A percentile compares a stretch with the other conserved stretches of the same genome.
These are phyloP conservation scores for Spergularia bocconei DNA, from an alignment of 148 eudicot species.

Conservation along the genomic window DNA sequence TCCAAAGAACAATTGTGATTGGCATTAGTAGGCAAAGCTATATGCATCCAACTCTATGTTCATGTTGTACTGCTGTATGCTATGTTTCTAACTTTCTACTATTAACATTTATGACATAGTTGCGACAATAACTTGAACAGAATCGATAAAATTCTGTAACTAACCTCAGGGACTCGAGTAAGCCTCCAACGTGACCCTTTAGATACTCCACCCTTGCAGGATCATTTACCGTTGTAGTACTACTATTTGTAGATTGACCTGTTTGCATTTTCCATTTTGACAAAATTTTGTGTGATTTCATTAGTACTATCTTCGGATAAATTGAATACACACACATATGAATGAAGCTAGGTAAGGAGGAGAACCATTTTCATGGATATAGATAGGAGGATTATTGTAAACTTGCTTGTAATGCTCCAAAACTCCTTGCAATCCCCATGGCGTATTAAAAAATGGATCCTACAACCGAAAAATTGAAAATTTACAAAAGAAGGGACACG, in stretches of 20 bases:
- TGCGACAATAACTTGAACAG: neutral
- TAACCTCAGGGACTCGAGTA: constrained; percentile 51
- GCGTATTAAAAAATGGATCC: neutral
- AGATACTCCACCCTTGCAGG: constrained; percentile 40
- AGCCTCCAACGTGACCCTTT: constrained; percentile 33
- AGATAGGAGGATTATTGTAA: constrained; percentile 11
- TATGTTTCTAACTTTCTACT: too few species aligned
- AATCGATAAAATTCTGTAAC: neutral
- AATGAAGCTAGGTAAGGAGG: neutral
- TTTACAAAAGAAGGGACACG: neutral
- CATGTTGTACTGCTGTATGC: too few species aligned
- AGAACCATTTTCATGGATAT: constrained; percentile 14
- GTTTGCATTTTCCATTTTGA: too few species aligned
- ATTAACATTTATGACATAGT: neutral
- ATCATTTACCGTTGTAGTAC: constrained; percentile 21
- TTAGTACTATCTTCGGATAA: neutral
- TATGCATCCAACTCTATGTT: too few species aligned
- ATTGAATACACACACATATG: too few species aligned
- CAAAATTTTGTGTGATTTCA: too few species aligned
- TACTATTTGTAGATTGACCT: too few species aligned
- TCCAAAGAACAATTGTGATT: too few species aligned
- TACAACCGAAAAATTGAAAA: neutral
- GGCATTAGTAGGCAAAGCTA: too few species aligned
- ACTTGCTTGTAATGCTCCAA: neutral
- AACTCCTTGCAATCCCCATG: neutral